Base-by-base conservation (phyloP, 352 stramenopile species). In the Pythium volutum region DNA sequence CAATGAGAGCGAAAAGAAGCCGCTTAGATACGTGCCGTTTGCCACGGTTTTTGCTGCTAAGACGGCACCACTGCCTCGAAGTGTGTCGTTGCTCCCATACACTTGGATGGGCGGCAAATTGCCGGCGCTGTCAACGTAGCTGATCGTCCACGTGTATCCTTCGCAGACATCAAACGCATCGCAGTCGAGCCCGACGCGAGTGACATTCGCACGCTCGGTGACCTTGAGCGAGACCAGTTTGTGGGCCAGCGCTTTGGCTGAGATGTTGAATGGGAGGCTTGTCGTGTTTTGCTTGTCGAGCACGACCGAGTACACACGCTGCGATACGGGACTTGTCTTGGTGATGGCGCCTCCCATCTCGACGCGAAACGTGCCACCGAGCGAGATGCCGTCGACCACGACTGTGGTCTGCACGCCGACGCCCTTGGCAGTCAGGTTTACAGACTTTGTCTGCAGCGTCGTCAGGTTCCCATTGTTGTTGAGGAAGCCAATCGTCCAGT, bases 21-120 rank as follows among this genome's bases (percentile, higher is more conserved):
- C 83, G n/a, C 70, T 67, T 6, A 93, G 65, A 52, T 89, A 93
- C 26, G 83, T 93, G 8, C 83, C 83, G 27, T 93, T 93, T 0
- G 81, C 77, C 14, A 90, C 39, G 0, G 83, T 91, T 8, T 49
- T 56, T 0, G 73, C 52, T 0, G 55, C 53, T 8, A 90, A 18
- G 1, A 66, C 50, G 0, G 73, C 59, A 16, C 69, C 74, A 45
- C 60, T 54, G 2, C 68, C 69, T n/a, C 77, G 77, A 2, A 78
- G 47, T 2, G 69, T 65, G 0, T 58, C 55, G 18, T 68, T 67
- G 26, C 25, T 59, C 0, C 70, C 61, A 31, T 75, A 81, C 7
- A 87, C 76, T 23, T 58, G 38, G 7, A 93, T 82, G 2, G 78
- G 75, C 9, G 83, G 79, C 0, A 93, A 22, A 56, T 93, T 79